Evolutionary conservation across 2,329 filamentous ascomycete species (phyloP), one percentile per base, ranked within the genome.

Genomic region (Colletotrichum scovillei): DNA sequence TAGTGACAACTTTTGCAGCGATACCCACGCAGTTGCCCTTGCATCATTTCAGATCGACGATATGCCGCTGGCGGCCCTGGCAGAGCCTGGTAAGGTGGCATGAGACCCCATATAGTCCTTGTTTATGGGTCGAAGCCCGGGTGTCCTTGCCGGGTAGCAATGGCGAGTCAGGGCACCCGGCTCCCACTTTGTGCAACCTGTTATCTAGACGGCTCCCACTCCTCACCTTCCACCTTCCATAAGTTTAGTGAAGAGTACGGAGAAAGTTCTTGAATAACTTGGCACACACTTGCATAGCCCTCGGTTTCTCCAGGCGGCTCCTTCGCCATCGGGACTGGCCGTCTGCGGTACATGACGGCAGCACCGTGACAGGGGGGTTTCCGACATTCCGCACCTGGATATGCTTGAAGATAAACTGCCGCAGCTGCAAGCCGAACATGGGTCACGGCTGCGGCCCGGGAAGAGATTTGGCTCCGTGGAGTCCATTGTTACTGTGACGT

Each of bases 361-460:
- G 42, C 42, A 49, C 42, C 42, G 42, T 22, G 42, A 49, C 42
- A 49, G 42, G 42, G 42, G 22, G 26, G n/a, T n/a, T 38, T 42
- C 12, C 38, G 38, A 42, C 38, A 42, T 26, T 7, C 38, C 38
- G 38, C 16, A 19, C 57, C 12, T 19, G 11, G 57, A 35, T 19
- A 7, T 24, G 22, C 32, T 56, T 28, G 42, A 46, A 46, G 19
- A 26, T 26, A 53, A 59, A 16, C 24, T 59, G 53, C 67, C 53
- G 53, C 22, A 35, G 30, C 28, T 53, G 46, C 57, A 42, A 24
- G 49, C 28, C 42, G 16, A 30, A 24, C 9, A n/a, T 26, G 28
- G 62, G 32, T 49, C 42, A 56, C 49, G 35, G 68, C 22, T 53
- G 26, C 63, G 63, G 68, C 68, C 63, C 56, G 63, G 49, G 67